Evolutionary conservation across 2,329 filamentous ascomycete genomes (phyloP), one percentile per base, ranked within the genome.

Genomic region (Thyridium curvatum): DNA sequence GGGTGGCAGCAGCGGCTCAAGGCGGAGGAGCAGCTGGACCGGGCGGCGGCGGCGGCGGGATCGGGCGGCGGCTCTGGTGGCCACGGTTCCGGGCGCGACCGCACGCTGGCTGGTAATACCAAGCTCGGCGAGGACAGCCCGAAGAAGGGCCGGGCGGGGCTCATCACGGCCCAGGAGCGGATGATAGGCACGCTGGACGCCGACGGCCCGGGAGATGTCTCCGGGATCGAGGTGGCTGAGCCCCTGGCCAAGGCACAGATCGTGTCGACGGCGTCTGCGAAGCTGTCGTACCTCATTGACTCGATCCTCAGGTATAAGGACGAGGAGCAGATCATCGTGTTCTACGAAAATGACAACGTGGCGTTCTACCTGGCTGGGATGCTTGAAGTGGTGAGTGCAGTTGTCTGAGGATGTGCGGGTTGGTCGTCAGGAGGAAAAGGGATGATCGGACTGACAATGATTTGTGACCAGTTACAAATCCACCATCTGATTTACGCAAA

Each of bases 271-370:
- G 78, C 81, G 0, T 96, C 90, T 0, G 80, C 86, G 0, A 97
- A 97, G 59, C 69, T 96, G 3, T 90, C 85, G 3, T 95, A 96
- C 52, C 67, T 96, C 6, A 65, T 95, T 14, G 83, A 89, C 39
- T 72, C 77, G 26, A 79, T 96, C 12, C 59, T 81, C 5, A 67
- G 74, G 38, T 70, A 90, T 44, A 78, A 93, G 38, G 60, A 70
- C 1, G 62, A 73, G 0, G 89, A 95, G 52, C 94, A 96, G 59
- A 93, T 94, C 4, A 78, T 96, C 38, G 75, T 96, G 9, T 97
- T 97, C 58, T 96, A 95, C 56, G 88, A 94, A 44, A 84, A 85
- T 26, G 84, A 93, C 43, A 91, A 94, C 49, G 74, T 85, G 3
- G 90, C 88, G 1, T 94, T 78, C 59, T 95, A 94, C 62, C 75